Base-by-base conservation (phyloP, 202 grass and related monocot genomes). In the Eragrostis tef region DNA sequence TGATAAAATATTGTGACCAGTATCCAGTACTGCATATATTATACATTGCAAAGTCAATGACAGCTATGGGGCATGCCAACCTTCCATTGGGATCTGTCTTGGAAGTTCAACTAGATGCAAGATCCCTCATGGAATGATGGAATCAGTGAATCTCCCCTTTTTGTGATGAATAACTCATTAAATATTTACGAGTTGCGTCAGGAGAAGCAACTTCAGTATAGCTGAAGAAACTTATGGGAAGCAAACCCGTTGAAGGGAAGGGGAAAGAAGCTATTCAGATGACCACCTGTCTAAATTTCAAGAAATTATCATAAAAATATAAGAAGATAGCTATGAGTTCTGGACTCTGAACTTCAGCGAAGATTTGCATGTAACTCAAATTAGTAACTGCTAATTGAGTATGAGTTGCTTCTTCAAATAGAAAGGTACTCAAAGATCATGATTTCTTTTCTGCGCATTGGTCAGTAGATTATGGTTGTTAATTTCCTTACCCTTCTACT, bases 121-220 rank as follows among this genome's bases (percentile, higher is more conserved):
- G 81, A 88, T 81, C 77, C 46, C 54, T 80, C 81, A 63, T 64
- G 70, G 64, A 64, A 70, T 70, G 54, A 70, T 81, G 46, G 54
- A 70, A 85, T 44, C 36, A 26, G 6, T 70, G 43, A 68, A 64
- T 70, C 36, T 80, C 70, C 69, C 44, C 20, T 0, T 68, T 57
- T 66, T n/a, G 47, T 31, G 2, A 68, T 13, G 24, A 48, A 49
- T 17, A 19, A 15, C 46, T n/a, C 12, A 39, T 13, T 64, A 9
- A 9, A 39, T 48, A 10, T 48, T 22, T 5, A 13, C 1, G 29
- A 61, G 46, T 69, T 17, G 52, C 29, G 4, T 20, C 15, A 21
- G 12, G 57, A 50, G 20, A 79, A 79, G 20, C 6, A 44, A 57
- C 44, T 75, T 58, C 61, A 67, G 12, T 77, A 22, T 50, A 4